Evolutionary conservation across 192 early-diverging fungal genomes (phyloP).

Genomic region (Thamnidium elegans): DNA sequence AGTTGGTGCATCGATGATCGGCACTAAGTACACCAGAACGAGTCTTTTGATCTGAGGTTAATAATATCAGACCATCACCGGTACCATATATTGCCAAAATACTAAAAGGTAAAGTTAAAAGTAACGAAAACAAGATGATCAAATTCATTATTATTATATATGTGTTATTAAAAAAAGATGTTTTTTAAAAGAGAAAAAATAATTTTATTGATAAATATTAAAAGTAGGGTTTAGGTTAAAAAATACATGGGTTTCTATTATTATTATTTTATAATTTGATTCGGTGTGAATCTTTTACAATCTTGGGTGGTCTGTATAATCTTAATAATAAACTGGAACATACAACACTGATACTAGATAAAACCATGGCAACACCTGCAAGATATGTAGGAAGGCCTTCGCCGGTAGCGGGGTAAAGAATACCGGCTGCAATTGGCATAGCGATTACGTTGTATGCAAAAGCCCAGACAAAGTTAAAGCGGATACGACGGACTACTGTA

Average conservation of each 20-base stretch:
- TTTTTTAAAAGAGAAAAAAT: neutral
- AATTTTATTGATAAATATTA: no score
- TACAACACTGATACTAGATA: slow-evolving; percentile 83
- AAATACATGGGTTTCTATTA: neutral
- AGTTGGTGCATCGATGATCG: slow-evolving; percentile 18
- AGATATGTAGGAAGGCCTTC: slow-evolving; percentile 68
- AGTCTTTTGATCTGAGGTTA: neutral
- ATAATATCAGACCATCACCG: slow-evolving; percentile 3
- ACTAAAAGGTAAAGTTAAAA: neutral
- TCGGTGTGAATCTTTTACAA: slow-evolving; percentile 3
- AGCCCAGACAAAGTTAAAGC: slow-evolving; percentile 88
- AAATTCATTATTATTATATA: neutral
- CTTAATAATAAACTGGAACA: slow-evolving; percentile 67
- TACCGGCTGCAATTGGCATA: slow-evolving; percentile 89
- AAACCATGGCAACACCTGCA: slow-evolving; percentile 90
- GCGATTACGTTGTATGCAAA: slow-evolving; percentile 83
- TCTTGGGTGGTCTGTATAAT: slow-evolving; percentile 25
- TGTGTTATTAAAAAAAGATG: neutral
- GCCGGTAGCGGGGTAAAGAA: slow-evolving; percentile 61
- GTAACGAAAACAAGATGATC: neutral
- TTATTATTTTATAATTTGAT: slow-evolving; percentile 6
- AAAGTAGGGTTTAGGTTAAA: no score
- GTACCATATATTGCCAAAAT: slow-evolving; percentile 6
- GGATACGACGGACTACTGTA: slow-evolving; percentile 74
- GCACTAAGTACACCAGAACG: slow-evolving; percentile 17